phyloP scores from a whole-genome alignment of 73 alveolate genomes.

The Paramecium pentaurelia region DNA sequence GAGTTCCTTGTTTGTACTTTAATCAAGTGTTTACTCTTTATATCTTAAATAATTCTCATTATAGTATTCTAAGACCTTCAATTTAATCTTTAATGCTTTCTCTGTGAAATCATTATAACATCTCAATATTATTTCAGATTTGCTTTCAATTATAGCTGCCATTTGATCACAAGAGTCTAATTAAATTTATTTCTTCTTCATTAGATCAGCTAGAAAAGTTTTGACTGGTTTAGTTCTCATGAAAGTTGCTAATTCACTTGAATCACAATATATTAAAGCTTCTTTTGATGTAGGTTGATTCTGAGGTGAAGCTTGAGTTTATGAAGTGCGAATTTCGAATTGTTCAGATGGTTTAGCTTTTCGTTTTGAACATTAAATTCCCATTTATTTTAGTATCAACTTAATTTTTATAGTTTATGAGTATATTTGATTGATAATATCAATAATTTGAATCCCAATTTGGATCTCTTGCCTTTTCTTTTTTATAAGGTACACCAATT shows the following conservation, averaged over 20 bases:
- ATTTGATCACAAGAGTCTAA: not conserved
- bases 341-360: not conserved
- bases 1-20: not conserved
- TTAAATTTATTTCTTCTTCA: not conserved
- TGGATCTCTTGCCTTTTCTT: slow-evolving; percentile 51
- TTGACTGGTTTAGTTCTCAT: slow-evolving; percentile 23
- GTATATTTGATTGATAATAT: not conserved
- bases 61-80: not conserved
- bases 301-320: not conserved
- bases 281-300: not conserved
- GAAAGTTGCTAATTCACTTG: not conserved
- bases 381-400: not conserved
- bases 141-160: not conserved
- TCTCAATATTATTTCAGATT: slow-evolving; percentile 3
- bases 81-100: not conserved
- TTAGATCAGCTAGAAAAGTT: not conserved
- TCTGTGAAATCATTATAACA: slow-evolving; percentile 19
- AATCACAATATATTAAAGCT: not conserved
- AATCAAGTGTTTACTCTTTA: not conserved
- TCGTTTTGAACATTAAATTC: slow-evolving; percentile 10
- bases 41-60: not conserved
- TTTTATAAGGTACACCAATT: not conserved
- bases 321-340: not conserved
- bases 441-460: slow-evolving; percentile 60
- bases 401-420: not conserved